Percentiles rank a stretch among this genome's conserved stretches.
phyloP scores from a whole-genome alignment of 225 moss, liverwort and hornwort species.

The Bryoerythrophyllum caledonicum region DNA sequence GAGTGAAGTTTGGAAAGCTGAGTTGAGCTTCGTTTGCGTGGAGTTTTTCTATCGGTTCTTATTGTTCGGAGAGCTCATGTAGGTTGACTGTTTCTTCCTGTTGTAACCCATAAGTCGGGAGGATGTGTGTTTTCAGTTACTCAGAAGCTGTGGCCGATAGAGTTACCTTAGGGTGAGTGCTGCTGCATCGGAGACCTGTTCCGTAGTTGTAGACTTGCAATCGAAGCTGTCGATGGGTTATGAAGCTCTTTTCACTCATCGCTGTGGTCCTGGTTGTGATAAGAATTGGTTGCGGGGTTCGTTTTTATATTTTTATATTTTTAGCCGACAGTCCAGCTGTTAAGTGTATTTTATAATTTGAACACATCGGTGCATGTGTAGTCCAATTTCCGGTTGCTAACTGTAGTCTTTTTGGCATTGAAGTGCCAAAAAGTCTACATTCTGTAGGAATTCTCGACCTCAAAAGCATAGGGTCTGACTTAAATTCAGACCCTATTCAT shows the following conservation, averaged over 20 bases:
- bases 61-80: constrained; percentile 4
- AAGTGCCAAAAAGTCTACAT: not conserved
- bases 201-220: not conserved
- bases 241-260: too few relatives aligned
- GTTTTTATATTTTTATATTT: not conserved
- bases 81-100: constrained; percentile 31
- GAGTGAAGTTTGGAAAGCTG: not conserved
- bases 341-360: not conserved
- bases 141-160: not conserved
- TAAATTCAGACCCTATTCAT: not conserved
- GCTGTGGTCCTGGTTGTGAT: too few relatives aligned
- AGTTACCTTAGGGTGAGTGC: not conserved
- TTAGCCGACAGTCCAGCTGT: not conserved
- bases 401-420: not conserved
- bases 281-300: constrained; percentile 1
- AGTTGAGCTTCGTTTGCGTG: constrained; percentile 7
- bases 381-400: not conserved
- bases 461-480: not conserved
- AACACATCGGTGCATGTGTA: not conserved
- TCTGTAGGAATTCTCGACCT: not conserved
- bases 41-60: not conserved
- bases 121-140: constrained; percentile 7
- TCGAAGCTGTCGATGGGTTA: not conserved
- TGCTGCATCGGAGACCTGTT: not conserved
- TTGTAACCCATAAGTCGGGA: too few relatives aligned